Conservation (phyloP, 23 red algal species). For the Gracilaria gracilis region DNA sequence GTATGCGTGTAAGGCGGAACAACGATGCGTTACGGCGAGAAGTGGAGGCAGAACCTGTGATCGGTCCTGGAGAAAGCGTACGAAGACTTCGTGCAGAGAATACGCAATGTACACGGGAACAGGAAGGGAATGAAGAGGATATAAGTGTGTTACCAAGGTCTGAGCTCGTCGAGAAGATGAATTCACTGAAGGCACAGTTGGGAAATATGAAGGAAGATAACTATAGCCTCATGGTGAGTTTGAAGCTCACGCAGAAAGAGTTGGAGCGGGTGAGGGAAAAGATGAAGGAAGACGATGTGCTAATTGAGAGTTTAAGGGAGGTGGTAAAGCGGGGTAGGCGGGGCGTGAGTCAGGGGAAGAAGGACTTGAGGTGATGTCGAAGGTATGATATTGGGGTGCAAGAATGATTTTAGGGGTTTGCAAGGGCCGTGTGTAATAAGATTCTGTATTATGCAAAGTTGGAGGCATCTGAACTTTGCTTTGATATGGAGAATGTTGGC, state of each 20-base stretch:
- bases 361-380: background rate
- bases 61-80: no score
- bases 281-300: background rate
- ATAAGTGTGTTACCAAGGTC: background rate
- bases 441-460: conserved; percentile 3
- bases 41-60: no score
- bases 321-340: background rate
- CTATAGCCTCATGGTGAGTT: conserved; percentile 12
- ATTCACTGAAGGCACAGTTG: background rate
- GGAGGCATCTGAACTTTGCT: background rate
- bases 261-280: conserved; percentile 7
- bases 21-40: no score
- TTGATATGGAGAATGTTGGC: background rate
- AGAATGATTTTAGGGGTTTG: conserved; percentile 17
- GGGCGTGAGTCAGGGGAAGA: background rate
- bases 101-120: no score
- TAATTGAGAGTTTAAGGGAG: conserved; percentile 15
- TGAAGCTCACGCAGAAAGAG: conserved; percentile 37
- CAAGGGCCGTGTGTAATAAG: no score
- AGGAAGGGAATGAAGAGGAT: background rate
- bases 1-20: no score
- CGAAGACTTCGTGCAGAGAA: no score
- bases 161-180: background rate
- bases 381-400: conserved; percentile 16
- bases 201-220: conserved; percentile 19